These are phyloP conservation scores for Melampsora larici-populina DNA, from an alignment of 1,284 basidiomycete genomes.

Conservation along the genomic window DNA sequence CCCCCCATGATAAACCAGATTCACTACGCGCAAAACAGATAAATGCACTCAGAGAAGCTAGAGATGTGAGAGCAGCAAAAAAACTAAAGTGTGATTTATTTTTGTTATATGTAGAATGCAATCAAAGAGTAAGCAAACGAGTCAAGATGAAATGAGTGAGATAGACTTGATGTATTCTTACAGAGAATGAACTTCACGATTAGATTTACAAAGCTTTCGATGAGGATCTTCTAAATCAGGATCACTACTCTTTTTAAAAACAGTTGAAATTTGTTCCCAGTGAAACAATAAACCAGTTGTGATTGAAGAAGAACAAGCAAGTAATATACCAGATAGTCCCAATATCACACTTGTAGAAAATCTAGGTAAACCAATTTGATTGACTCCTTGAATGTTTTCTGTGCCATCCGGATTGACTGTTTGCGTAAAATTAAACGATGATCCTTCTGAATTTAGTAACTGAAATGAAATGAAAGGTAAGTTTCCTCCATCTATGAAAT, in stretches of 20 bases:
- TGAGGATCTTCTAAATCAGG: slow-evolving; percentile 29
- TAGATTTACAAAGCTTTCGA: slow-evolving; percentile 25
- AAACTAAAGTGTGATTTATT: background rate
- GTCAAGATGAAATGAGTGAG: no score
- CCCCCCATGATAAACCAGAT: background rate
- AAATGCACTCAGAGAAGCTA: background rate
- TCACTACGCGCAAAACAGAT: background rate
- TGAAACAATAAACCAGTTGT: slow-evolving; percentile 18
- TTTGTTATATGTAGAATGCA: background rate
- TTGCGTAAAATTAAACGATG: slow-evolving; percentile 21
- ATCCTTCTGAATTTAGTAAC: slow-evolving; percentile 26
- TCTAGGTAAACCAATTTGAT: slow-evolving; percentile 27
- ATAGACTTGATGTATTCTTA: background rate
- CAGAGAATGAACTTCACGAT: slow-evolving; percentile 28
- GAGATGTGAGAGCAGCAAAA: background rate
- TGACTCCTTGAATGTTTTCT: slow-evolving; percentile 17
- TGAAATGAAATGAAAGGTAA: slow-evolving; percentile 42
- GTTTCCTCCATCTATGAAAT: slow-evolving; percentile 21
- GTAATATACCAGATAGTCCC: slow-evolving; percentile 21
- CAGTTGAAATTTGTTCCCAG: slow-evolving; percentile 6
- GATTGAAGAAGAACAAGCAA: slow-evolving; percentile 25
- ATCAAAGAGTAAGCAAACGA: background rate
- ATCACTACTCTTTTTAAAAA: slow-evolving; percentile 3
- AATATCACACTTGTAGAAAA: slow-evolving; percentile 36
- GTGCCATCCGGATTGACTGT: slow-evolving; percentile 29